Percentiles rank a stretch among this genome's conserved stretches.
Evolutionary conservation across 371 early-diverging fungal genomes (phyloP).

Genomic region (Thermomucor indicae-seudaticae): DNA sequence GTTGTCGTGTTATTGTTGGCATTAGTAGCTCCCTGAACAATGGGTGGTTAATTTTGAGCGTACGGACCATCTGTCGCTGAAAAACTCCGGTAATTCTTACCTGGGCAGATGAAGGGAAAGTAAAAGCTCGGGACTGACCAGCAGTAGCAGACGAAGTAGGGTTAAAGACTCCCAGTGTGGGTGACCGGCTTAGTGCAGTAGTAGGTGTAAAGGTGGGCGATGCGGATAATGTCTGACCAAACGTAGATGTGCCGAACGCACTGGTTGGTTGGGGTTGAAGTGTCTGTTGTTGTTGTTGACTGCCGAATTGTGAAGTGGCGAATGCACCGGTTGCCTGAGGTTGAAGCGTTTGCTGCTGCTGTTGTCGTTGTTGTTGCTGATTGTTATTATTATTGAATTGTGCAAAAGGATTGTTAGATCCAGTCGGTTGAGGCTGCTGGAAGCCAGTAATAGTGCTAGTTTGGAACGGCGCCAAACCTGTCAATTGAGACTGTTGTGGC

Average conservation of each 20-base stretch:
- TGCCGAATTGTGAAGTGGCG: not conserved
- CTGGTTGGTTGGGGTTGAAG: not conserved
- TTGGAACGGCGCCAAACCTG: constrained; percentile 42
- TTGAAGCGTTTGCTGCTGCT: not conserved
- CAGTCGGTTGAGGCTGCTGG: constrained; percentile 3
- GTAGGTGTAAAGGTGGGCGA: no score
- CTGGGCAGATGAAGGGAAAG: not conserved
- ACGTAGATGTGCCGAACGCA: no score
- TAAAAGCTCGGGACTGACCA: no score
- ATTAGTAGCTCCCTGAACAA: no score
- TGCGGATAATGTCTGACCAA: no score
- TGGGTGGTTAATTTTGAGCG: not conserved
- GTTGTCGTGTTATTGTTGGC: not conserved
- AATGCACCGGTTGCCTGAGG: not conserved
- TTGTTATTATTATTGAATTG: not conserved
- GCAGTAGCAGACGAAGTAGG: no score
- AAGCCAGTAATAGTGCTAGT: constrained; percentile 8
- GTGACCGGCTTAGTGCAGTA: no score
- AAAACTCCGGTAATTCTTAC: not conserved
- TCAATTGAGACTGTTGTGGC: constrained; percentile 42
- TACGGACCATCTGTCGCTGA: not conserved
- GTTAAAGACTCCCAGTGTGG: no score
- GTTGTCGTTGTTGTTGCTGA: no score
- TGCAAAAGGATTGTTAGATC: constrained; percentile 3
- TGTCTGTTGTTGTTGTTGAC: not conserved